Evolutionary conservation across 306 rosid genomes (phyloP), one percentile per base, ranked within the genome.

Genomic region (Inga laurina): DNA sequence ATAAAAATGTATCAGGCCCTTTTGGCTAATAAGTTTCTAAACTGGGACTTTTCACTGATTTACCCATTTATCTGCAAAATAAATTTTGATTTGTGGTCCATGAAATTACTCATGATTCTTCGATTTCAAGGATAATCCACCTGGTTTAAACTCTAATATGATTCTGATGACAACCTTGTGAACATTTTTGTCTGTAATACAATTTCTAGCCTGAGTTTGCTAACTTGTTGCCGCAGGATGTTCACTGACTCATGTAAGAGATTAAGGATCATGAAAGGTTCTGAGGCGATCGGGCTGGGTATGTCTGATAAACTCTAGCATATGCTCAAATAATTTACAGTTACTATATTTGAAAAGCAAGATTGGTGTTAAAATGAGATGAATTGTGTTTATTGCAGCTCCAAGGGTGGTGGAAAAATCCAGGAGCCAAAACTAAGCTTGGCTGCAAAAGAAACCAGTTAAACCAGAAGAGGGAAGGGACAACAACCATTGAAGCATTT

Each of bases 241-340:
- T 97, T 94, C 85, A 88, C 90, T 0, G 90, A 89, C 77, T 81
- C 98, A 4, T 94, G 98, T 83, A 88, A 88, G 85, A 92, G 94
- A 85, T 86, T 92, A 81, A 92, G 95, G 84, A 97, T 97, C 83
- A 97, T 92, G 97, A 94, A 91, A 77, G 97, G 99, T 73, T 92
- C 97, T 14, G 99, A 97, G 70, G 97, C 95, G 80, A 97, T 90
- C 61, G 99, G 99, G 19, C 91, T 92, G 48, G 97, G 98, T 94
- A 84, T 74, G 84, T 83, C 64, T 74, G 19, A 12, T 67, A 30
- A 30, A 32, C 41, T 10, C 32, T 19, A 2, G 37, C n/a, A 52
- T 45, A 8, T 34, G 34, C 7, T 75, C 68, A 14, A 18, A 22
- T 70, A 27, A 54, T 62, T 67, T 30, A 72, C 30, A 72, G 56